Base-by-base conservation (phyloP, 805 yeast species). In the Sugiyamaella lignohabitans region DNA sequence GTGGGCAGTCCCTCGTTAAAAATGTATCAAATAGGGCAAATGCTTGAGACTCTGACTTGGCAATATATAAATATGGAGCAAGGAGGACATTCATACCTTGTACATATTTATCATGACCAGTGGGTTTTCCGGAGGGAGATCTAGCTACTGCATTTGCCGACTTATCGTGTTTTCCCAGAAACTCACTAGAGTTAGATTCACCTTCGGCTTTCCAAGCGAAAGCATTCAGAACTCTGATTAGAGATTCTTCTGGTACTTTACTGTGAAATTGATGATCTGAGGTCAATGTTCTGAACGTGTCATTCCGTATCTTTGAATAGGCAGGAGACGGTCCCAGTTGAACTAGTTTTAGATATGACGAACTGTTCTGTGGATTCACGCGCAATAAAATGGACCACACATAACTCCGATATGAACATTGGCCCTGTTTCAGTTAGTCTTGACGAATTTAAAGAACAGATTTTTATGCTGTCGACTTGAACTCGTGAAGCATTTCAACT, bases 41-140 rank as follows among this genome's bases (percentile, higher is more conserved):
- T 1, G 95, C 93, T 65, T 87, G 87, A 0, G 95, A 88, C 61
- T 88, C 97, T 30, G 87, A 78, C 37, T 81, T 79, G 55, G 84
- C 74, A 1, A 84, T 73, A 60, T 78, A 88, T 16, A 87, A 74
- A 46, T 88, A 76, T 1, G 96, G 96, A 0, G 95, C 96, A 20
- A 84, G 74, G 19, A 88, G 63, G 0, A 88, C 87, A 60, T 88
- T 88, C 83, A 89, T 79, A 1, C 96, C 96, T 61, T 88, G 96
- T n/a, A 88, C 96, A 59, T 87, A 87, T 0, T 71, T 66, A 5
- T 72, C 69, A 24, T 41, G 46, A 19, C 70, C 55, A 4, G 42
- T 23, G 37, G 16, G 20, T 14, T 27, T 35, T 5, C 50, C 38
- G 16, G 43, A 62, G 55, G 23, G 59, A n/a, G 40, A 38, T 6